phyloP scores from a whole-genome alignment of 1,139 yeast genomes.

The Hyphopichia wangnamkhiaoensis region DNA sequence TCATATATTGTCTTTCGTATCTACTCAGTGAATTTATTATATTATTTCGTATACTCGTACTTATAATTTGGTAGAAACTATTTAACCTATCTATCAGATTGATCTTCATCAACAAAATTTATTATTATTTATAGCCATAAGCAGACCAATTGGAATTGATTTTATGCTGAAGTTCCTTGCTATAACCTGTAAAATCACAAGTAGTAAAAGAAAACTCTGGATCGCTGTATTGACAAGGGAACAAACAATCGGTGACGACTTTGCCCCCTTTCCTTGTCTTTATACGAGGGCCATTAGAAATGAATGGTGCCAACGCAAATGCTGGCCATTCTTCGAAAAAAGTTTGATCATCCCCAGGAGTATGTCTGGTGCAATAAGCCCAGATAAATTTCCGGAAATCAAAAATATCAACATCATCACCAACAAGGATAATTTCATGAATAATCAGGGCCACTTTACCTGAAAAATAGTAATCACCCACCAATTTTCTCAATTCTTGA shows the following conservation, averaged over 20 bases:
- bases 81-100: too few species aligned
- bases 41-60: too few species aligned
- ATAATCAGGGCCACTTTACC: constrained; percentile 12
- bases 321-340: constrained; percentile 13
- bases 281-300: constrained; percentile 12
- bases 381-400: constrained; percentile 17
- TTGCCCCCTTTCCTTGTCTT: constrained; percentile 17
- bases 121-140: constrained; percentile 9
- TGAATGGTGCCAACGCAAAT: constrained; percentile 18
- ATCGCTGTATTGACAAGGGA: constrained; percentile 12
- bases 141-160: constrained; percentile 9
- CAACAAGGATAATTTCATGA: constrained; percentile 17
- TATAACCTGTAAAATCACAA: constrained; percentile 10
- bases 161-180: constrained; percentile 7
- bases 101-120: not conserved
- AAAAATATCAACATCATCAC: constrained; percentile 20
- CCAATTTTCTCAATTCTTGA: constrained; percentile 11
- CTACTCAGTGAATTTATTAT: too few species aligned
- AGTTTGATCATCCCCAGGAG: constrained; percentile 16
- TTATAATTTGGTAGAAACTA: too few species aligned
- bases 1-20: too few species aligned
- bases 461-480: constrained; percentile 14
- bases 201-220: constrained; percentile 11
- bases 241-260: constrained; percentile 17
- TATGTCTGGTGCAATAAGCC: constrained; percentile 20